Evolutionary conservation across 305 asterid genomes (phyloP), one percentile per base, ranked within the genome.

Genomic region (Solanum chacoense): DNA sequence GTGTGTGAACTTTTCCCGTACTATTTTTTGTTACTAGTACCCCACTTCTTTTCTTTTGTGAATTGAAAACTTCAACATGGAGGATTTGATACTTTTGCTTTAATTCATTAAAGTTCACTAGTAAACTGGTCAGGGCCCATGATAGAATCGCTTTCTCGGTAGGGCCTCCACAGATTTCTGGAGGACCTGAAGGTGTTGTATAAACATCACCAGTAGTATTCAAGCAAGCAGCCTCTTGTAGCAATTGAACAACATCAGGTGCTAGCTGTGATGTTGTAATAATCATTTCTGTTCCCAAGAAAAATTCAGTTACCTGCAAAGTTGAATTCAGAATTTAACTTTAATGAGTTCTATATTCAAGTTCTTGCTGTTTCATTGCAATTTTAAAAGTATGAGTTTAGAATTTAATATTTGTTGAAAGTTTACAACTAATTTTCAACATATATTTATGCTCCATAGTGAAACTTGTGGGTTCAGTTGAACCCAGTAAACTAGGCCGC

Each of bases 151-250:
- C 94, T 65, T 90, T 88, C 59, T 92, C 93, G 2, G 93, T 92
- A 8, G 94, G 94, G 45, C 94, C 91, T 9, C 97, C 96, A 0
- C 94, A 92, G 88, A 92, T 91, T 31, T 94, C 95, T 24, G 91
- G 32, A 26, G 89, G 26, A 40, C 73, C 88, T 37, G 89, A 86
- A 42, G 24, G 20, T 14, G 92, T 74, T 36, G 59, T 90, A 72
- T 89, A 92, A 20, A 93, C 93, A 45, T 89, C 88, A 77, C 92
- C 94, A n/a, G 87, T 92, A 1, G 93, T 92, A 67, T 92, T 92
- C 18, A 92, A 87, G 55, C 90, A 88, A 28, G 91, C 88, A 36
- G 90, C 93, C 67, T 90, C 88, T 37, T 91, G 89, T 20, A 90
- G 35, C 42, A 92, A 22, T 65, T 89, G 88, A 14, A 91, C 87